Evolutionary conservation across 1,139 yeast genomes (phyloP).

Genomic region (Sugiyamaella japonica): DNA sequence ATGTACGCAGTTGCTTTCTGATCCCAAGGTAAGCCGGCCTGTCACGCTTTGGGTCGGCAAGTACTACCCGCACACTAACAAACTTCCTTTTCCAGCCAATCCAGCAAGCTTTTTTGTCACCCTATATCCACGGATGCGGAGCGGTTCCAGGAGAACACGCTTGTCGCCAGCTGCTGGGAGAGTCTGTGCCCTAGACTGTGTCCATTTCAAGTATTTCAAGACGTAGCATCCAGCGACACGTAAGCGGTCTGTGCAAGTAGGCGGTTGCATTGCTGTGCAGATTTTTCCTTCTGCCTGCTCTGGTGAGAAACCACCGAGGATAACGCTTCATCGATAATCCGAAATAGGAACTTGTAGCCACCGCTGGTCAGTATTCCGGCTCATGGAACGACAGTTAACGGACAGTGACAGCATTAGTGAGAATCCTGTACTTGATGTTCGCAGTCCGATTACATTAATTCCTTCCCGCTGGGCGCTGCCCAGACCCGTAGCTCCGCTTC

Average conservation of each 20-base stretch:
- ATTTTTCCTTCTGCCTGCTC: background rate
- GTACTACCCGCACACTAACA: background rate
- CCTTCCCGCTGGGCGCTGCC: too few relatives aligned
- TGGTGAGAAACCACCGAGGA: background rate
- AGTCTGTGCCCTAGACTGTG: constrained; percentile 5
- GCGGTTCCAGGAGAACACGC: background rate
- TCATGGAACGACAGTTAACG: too few relatives aligned
- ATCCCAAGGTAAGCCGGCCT: background rate
- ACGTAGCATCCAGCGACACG: background rate
- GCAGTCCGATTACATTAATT: too few relatives aligned
- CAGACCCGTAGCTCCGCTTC: too few relatives aligned
- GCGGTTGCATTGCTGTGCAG: too few relatives aligned
- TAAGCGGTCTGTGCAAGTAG: too few relatives aligned
- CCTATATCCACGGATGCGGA: background rate
- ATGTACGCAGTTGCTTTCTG: background rate
- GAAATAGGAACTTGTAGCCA: background rate
- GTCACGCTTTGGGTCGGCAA: background rate
- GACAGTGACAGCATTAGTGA: too few relatives aligned
- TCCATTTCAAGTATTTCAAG: constrained; percentile 4
- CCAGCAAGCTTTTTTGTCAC: background rate
- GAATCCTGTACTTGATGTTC: too few relatives aligned
- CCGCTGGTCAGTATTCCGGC: too few relatives aligned
- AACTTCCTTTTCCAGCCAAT: constrained; percentile 6
- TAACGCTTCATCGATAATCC: background rate
- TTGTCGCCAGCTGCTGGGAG: too few relatives aligned